These are phyloP conservation scores for Trebouxia sp. DNA, from an alignment of 139 green algal species.

Conservation along the genomic window DNA sequence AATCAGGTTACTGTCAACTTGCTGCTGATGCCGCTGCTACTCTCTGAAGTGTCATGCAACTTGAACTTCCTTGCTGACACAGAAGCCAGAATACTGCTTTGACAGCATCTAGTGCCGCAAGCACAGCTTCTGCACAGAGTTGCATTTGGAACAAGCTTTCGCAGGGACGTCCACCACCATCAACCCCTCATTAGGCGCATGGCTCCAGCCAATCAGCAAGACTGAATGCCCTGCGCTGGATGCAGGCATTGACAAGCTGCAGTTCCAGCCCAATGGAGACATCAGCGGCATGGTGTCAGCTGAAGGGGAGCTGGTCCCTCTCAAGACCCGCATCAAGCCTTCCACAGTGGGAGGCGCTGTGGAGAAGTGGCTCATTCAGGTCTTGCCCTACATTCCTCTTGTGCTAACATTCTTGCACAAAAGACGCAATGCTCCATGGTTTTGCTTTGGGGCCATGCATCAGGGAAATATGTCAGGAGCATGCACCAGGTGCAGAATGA, in stretches of 20 bases:
- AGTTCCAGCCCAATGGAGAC: constrained; percentile 68
- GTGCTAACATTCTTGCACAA: not conserved
- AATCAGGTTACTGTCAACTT: too few relatives aligned
- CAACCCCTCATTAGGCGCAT: not conserved
- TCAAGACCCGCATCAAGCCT: constrained; percentile 71
- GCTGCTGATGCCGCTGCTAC: not conserved
- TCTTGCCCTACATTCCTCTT: constrained; percentile 5
- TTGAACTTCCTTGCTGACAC: not conserved
- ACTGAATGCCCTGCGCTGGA: too few relatives aligned
- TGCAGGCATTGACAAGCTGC: constrained; percentile 39
- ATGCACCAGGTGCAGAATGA: not conserved
- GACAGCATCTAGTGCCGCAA: not conserved
- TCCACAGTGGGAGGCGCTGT: constrained; percentile 65
- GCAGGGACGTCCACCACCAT: constrained; percentile 21
- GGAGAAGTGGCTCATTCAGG: constrained; percentile 72
- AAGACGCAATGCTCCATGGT: not conserved
- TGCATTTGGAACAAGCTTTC: too few relatives aligned
- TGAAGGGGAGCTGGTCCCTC: constrained; percentile 68
- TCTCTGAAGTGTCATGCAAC: not conserved
- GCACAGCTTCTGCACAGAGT: not conserved
- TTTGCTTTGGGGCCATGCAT: too few relatives aligned
- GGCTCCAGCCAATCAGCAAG: too few relatives aligned
- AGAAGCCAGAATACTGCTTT: not conserved
- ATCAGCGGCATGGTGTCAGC: constrained; percentile 70
- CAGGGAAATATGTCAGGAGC: too few relatives aligned